Evolutionary conservation across 257 asterid species (phyloP).

Genomic region (Ophiorrhiza pumila): DNA sequence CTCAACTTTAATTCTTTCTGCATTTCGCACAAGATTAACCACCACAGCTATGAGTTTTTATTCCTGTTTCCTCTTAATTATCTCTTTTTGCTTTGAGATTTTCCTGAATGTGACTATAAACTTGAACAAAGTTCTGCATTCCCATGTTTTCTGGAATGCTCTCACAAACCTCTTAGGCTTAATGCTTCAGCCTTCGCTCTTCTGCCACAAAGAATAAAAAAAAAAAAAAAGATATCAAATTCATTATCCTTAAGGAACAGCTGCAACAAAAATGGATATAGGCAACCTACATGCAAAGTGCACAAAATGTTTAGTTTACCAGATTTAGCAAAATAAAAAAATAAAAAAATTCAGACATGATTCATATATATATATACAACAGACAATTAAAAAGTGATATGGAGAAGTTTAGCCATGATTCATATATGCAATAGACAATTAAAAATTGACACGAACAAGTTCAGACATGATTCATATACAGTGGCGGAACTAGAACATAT

Average conservation of each 20-base stretch:
- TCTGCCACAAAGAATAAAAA: constrained; percentile 32
- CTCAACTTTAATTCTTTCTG: constrained; percentile 89
- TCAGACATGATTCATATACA: no score
- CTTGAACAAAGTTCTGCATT: constrained; percentile 47
- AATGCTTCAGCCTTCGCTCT: constrained; percentile 66
- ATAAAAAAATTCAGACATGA: no score
- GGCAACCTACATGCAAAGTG: background rate
- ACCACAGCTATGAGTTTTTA: constrained; percentile 84
- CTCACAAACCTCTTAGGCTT: constrained; percentile 58
- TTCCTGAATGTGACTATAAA: constrained; percentile 59
- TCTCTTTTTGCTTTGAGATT: constrained; percentile 70
- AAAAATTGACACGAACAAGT: no score
- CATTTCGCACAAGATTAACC: constrained; percentile 73
- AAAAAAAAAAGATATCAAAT: background rate
- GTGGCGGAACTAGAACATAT: no score
- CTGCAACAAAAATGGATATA: background rate
- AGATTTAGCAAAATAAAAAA: no score
- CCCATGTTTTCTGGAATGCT: constrained; percentile 58
- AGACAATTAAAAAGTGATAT: no score
- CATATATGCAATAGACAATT: no score
- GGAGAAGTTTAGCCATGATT: no score
- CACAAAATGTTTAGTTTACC: no score
- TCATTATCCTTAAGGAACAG: background rate
- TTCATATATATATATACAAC: no score
- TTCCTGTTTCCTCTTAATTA: constrained; percentile 80